Evolutionary conservation across 1,284 basidiomycete genomes (phyloP).

Genomic region (Ceratobasidium sp.): DNA sequence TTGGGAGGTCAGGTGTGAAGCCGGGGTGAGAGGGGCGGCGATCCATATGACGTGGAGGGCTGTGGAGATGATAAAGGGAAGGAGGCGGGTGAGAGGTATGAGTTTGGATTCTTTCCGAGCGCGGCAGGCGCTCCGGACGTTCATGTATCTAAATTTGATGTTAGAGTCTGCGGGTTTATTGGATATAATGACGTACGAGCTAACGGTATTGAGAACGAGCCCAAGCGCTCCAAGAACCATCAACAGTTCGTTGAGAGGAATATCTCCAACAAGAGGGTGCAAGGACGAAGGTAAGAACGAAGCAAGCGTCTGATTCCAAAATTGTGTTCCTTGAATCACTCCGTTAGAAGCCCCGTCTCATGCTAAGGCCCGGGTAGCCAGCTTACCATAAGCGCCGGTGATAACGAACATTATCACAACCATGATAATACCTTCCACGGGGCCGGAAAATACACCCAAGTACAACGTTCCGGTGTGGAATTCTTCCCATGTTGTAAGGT

Average conservation of each 20-base stretch:
- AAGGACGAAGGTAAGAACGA: conserved; percentile 62
- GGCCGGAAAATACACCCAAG: conserved; percentile 95
- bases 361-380: neutral
- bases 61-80: conserved; percentile 84
- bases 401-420: conserved; percentile 84
- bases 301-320: conserved; percentile 80
- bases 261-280: conserved; percentile 59
- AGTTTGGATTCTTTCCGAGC: conserved; percentile 63
- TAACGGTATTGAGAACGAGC: conserved; percentile 85
- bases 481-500: conserved; percentile 98
- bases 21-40: conserved; percentile 66
- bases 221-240: conserved; percentile 86
- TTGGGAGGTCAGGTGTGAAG: conserved; percentile 59
- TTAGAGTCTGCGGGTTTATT: neutral
- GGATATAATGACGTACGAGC: conserved; percentile 64
- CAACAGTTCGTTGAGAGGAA: conserved; percentile 89
- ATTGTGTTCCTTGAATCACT: conserved; percentile 70
- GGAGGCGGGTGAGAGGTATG: conserved; percentile 78
- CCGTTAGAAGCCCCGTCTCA: neutral
- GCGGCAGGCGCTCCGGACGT: conserved; percentile 73
- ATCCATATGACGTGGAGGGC: conserved; percentile 86
- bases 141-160: conserved; percentile 71
- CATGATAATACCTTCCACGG: conserved; percentile 96
- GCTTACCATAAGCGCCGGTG: conserved; percentile 79
- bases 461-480: conserved; percentile 94